Base-by-base conservation (phyloP, 73 alveolate species). In the Breviolum minutum region DNA sequence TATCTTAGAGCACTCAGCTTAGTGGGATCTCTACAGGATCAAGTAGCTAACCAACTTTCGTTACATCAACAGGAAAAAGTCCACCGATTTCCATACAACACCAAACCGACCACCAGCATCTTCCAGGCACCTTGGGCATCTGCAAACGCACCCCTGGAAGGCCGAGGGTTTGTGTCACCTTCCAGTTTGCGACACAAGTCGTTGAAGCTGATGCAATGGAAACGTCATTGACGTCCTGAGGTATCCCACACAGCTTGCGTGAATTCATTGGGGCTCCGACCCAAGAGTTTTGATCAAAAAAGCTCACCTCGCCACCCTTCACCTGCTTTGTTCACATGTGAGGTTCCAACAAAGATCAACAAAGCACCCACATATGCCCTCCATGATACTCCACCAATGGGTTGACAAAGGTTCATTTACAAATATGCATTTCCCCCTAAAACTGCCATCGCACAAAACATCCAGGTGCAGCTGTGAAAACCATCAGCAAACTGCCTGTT, bases 111-210 rank as follows among this genome's bases (percentile, higher is more conserved):
- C 22, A 68, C 87, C 22, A 22, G 26, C 16, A 30, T 63, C 62
- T 17, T 12, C 90, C 14, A 11, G 30, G 10, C n/a, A 27, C 92
- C 92, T 83, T 83, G 76, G 73, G 69, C 98, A 92, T 92, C 98
- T 92, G 98, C 85, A 92, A 40, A 54, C 98, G 98, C 19, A 92
- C 98, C 8, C 98, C 98, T 17, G 98, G 98, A 32, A 92, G 80
- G 19, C 98, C 98, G 30, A 92, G 90, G 5, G 98, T 92, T 64
- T 92, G 98, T 9, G 98, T 92, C 54, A 92, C 98, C 98, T 92
- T 13, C 81, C 69, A 6, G 7, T 16, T 24, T 61, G 63, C 30
- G 86, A 20, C 19, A 9, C 24, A 27, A 30, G 4, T 61, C 24
- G 10, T 9, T 30, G 26, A n/a, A 77, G 1, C 30, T n/a, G n/a